Evolutionary conservation across 768 basidiomycete genomes (phyloP).

Genomic region (Dentipellis sp.): DNA sequence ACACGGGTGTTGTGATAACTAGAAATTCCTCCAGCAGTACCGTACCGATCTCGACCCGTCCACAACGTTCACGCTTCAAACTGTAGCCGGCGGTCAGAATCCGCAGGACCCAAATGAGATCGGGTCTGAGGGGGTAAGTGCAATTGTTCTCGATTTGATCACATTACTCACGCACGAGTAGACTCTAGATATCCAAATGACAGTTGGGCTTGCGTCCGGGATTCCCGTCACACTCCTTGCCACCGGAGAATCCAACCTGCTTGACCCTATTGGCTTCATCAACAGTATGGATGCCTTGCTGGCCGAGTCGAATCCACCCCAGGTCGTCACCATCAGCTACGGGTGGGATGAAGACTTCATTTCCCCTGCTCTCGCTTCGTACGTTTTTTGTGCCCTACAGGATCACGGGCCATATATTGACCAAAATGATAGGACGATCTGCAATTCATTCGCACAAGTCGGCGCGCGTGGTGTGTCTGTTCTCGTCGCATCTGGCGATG

Average conservation of each 20-base stretch:
- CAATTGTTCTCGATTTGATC: too few relatives aligned
- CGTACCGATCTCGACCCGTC: too few relatives aligned
- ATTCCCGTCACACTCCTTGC: slow-evolving; percentile 26
- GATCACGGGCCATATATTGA: too few relatives aligned
- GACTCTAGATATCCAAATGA: slow-evolving; percentile 18
- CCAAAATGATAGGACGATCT: slow-evolving; percentile 1
- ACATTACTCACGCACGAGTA: not conserved
- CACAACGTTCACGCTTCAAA: too few relatives aligned
- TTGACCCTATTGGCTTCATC: slow-evolving; percentile 24
- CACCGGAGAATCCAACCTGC: slow-evolving; percentile 20
- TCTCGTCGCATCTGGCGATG: slow-evolving; percentile 58
- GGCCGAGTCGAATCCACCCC: not conserved
- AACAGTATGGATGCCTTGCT: slow-evolving; percentile 22
- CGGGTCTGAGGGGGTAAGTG: too few relatives aligned
- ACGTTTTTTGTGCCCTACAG: not conserved
- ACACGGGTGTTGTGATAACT: too few relatives aligned
- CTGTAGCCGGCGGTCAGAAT: too few relatives aligned
- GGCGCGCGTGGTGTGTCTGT: slow-evolving; percentile 60
- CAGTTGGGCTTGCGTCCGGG: slow-evolving; percentile 15
- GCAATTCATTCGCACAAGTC: slow-evolving; percentile 8
- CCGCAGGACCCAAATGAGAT: too few relatives aligned
- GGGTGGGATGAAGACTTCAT: not conserved
- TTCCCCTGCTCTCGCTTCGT: not conserved
- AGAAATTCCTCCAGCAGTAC: too few relatives aligned
- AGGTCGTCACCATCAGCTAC: slow-evolving; percentile 1